Evolutionary conservation across 768 basidiomycete species (phyloP), one percentile per base, ranked within the genome.

Genomic region (Lentinula raphanica): DNA sequence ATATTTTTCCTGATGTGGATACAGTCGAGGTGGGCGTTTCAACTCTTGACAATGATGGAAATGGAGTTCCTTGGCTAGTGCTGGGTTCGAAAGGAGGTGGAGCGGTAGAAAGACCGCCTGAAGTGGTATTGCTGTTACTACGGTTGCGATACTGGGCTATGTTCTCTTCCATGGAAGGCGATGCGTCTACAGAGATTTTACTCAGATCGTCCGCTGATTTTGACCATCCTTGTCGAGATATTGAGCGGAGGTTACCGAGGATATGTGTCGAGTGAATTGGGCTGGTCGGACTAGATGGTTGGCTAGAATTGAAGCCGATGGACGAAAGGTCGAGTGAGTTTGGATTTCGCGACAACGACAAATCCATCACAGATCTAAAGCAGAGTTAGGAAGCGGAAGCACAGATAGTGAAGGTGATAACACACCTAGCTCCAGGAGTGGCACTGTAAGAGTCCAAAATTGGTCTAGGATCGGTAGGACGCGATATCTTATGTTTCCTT

Each of bases 391-490:
- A n/a, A n/a, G n/a, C n/a, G n/a, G n/a, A n/a, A n/a, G n/a, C n/a
- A n/a, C n/a, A n/a, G n/a, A n/a, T n/a, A 19, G 17, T 44, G 48
- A 4, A 17, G 36, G 59, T 39, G 38, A 57, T 2, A 2, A 72
- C 85, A 72, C 71, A 87, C 88, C 78, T 79, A 67, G 75, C 73
- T 62, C 80, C 78, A 58, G 77, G 74, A 54, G 73, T 67, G 38
- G 69, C 76, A 28, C 74, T 72, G 63, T 82, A 82, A 1, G 72
- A 74, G 62, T 88, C 84, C 62, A 88, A 69, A 54, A 92, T 87
- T 2, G 89, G 91, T 21, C 90, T 74, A 8, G 89, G 90, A 64
- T 92, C 91, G 4, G 89, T 90, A 1, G 90, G 90, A 46, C 86
- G 84, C 31, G 91, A 92, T 36, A 92, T 93, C 77, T 90, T 92